Conservation (phyloP, 805 yeast species). For the Aciculoconidium aculeatum region DNA sequence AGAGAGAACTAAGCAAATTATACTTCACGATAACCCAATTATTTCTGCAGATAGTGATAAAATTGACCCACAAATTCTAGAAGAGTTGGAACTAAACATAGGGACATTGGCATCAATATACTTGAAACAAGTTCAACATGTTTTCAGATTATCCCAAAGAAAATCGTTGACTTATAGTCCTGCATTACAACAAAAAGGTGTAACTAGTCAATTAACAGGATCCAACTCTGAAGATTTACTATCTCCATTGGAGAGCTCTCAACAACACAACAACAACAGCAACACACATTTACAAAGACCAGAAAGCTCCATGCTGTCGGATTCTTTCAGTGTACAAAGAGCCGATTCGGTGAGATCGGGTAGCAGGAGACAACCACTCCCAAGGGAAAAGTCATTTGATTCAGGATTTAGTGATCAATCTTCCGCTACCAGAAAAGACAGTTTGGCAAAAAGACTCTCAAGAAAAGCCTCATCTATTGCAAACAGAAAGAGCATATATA, state of each 20-base stretch:
- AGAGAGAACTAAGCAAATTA: conserved; percentile 38
- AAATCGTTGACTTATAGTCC: conserved; percentile 45
- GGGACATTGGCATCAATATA: conserved; percentile 83
- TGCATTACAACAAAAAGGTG: conserved; percentile 25
- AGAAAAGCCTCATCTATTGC: conserved; percentile 30
- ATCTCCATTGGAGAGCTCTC: neutral
- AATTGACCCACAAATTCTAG: conserved; percentile 63
- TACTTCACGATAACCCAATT: conserved; percentile 55
- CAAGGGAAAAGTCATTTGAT: conserved; percentile 17
- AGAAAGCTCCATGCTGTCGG: conserved; percentile 2
- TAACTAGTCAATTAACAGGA: no score
- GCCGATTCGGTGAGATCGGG: conserved; percentile 5
- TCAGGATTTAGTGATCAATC: conserved; percentile 11
- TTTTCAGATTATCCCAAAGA: conserved; percentile 60
- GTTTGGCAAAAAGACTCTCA: conserved; percentile 27
- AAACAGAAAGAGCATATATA: conserved; percentile 12
- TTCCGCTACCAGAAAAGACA: conserved; percentile 14
- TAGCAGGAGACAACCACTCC: conserved; percentile 7
- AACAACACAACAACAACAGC: no score
- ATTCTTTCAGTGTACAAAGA: conserved; percentile 3
- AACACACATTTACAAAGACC: conserved; percentile 3
- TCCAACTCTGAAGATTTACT: no score
- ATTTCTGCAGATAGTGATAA: conserved; percentile 64
- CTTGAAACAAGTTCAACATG: conserved; percentile 75
- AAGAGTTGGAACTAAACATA: conserved; percentile 75